Evolutionary conservation across 2,329 filamentous ascomycete species (phyloP), one percentile per base, ranked within the genome.

Genomic region (Epichloe brachyelytri): DNA sequence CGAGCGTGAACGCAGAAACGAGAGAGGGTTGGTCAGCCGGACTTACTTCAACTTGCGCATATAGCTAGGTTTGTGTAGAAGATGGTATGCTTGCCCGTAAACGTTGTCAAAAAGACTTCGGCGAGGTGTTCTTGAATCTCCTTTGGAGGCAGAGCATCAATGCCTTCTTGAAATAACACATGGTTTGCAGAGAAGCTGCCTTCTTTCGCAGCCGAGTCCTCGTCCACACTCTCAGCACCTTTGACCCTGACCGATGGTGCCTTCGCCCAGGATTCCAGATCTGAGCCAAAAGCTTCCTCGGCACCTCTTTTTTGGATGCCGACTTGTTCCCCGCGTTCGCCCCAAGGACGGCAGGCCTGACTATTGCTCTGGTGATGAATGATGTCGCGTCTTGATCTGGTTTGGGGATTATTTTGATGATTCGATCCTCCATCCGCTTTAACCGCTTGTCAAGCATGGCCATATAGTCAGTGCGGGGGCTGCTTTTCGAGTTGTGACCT

Each of bases 391-490:
- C 82, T 55, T 87, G 78, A 56, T 94, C 89, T 41, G 88, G 79
- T 63, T 91, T 95, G 0, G 93, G 91, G 30, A 97, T 85, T 53
- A 91, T 85, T 66, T 95, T 95, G 70, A 97, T 94, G 55, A 97
- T 93, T 51, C 91, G 84, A 62, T 97, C 91, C 68, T 98, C 93
- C 93, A 97, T 97, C 52, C 91, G 78, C 72, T 95, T 96, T 58
- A 97, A 68, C 49, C 93, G 80, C 69, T 95, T 96, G 69, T 97
- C 93, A 60, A 97, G 72, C 89, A 97, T 97, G 41, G 90, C 89
- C 93, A 97, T 97, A 68, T 97, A 97, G 68, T 97, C 93, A 17
- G 93, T 97, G 49, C 93, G 79, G 93, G 93, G 3, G 90, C 89
- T 1, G 91, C 89, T 67, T 97, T 97, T 54, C 93, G 79, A 4